Conservation (phyloP, 495 filamentous ascomycete species). For the Immersiella caudata region DNA sequence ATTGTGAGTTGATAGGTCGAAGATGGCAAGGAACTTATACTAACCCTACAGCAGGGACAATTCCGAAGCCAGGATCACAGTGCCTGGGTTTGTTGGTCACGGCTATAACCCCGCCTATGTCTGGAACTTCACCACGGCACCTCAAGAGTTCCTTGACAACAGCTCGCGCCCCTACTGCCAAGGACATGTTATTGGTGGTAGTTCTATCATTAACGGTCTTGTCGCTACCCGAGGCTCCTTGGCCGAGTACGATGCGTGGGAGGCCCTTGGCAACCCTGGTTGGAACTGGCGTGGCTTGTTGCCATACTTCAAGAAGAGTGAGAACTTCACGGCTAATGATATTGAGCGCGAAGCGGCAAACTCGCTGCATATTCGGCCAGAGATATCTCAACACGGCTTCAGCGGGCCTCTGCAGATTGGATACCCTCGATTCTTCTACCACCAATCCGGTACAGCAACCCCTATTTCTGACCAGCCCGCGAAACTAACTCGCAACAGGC, state of each 20-base stretch:
- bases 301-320: constrained; percentile 58
- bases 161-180: constrained; percentile 38
- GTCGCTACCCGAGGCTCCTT: constrained; percentile 48
- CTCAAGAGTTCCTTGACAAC: constrained; percentile 44
- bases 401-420: constrained; percentile 53
- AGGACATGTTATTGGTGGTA: constrained; percentile 50
- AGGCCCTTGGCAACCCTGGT: constrained; percentile 60
- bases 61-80: constrained; percentile 22
- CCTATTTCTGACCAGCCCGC: background rate
- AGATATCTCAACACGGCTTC: constrained; percentile 39
- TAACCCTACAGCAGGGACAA: constrained; percentile 25
- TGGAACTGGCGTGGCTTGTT: constrained; percentile 64
- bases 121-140: constrained; percentile 31
- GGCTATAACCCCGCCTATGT: constrained; percentile 25
- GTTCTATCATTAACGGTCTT: constrained; percentile 53
- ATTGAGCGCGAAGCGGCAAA: constrained; percentile 27
- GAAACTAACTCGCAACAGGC: constrained; percentile 35
- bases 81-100: constrained; percentile 30
- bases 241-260: constrained; percentile 62
- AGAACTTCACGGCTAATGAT: constrained; percentile 28
- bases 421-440: constrained; percentile 57
- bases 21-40: background rate
- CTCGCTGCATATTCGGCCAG: constrained; percentile 41
- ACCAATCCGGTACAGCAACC: constrained; percentile 44
- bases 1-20: constrained; percentile 21